Conservation (phyloP, 768 basidiomycete species). For the Mycena crocata region DNA sequence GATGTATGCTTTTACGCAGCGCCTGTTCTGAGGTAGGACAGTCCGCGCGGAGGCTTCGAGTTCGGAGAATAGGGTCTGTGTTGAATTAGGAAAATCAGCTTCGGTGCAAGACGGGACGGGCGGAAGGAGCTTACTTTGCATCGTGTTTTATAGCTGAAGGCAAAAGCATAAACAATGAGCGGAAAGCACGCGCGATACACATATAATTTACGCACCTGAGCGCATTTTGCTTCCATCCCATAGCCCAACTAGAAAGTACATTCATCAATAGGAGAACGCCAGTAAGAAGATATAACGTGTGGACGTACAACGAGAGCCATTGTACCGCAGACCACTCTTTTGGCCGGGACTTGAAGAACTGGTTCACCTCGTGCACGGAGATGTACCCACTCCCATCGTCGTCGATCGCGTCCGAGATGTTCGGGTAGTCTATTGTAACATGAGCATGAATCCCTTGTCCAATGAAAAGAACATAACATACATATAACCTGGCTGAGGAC, state of each 20-base stretch:
- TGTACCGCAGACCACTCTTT: conserved; percentile 36
- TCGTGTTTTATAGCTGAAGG: conserved; percentile 21
- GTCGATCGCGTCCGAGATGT: conserved; percentile 41
- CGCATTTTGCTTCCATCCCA: conserved; percentile 41
- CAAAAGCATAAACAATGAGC: neutral
- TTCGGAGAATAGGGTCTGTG: conserved; percentile 21
- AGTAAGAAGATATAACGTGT: too few species aligned
- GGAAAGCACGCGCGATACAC: neutral
- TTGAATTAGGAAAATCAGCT: neutral
- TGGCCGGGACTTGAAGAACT: conserved; percentile 38
- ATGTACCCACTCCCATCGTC: conserved; percentile 40
- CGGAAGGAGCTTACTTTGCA: conserved; percentile 14
- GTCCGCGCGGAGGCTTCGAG: conserved; percentile 28
- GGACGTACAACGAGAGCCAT: conserved; percentile 38
- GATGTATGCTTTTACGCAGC: conserved; percentile 28
- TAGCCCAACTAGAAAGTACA: conserved; percentile 37
- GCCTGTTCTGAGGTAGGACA: conserved; percentile 30
- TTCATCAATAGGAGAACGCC: neutral
- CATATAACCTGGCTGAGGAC: conserved; percentile 36
- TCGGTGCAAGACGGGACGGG: neutral
- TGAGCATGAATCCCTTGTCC: neutral
- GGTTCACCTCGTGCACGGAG: conserved; percentile 39
- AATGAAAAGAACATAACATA: neutral
- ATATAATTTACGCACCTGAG: conserved; percentile 30
- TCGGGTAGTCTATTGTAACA: conserved; percentile 32